These are phyloP conservation scores for Rhynchospora breviuscula DNA, from an alignment of 176 grass and related monocot genomes.

Conservation along the genomic window DNA sequence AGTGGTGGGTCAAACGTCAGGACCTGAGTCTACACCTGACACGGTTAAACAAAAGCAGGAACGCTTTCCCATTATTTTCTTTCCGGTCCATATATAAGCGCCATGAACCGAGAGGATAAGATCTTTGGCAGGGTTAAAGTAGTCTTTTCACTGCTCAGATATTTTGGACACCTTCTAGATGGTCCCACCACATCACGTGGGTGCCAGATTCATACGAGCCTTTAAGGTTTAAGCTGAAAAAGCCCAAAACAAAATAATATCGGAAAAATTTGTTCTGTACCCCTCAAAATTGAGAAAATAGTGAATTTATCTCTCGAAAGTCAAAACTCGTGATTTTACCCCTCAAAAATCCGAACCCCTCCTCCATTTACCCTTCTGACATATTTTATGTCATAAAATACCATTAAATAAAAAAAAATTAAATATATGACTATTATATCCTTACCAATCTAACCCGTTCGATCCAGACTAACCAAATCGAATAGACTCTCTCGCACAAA, in stretches of 20 bases:
- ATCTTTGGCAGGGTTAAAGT: slow-evolving; percentile 3
- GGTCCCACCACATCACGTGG: slow-evolving; percentile 25
- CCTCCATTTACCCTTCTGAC: too few species aligned
- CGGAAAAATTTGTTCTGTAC: too few species aligned
- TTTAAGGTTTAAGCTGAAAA: neutral
- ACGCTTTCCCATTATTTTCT: neutral
- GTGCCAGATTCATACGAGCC: neutral
- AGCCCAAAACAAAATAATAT: neutral
- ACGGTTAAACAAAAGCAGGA: neutral
- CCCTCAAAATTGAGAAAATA: too few species aligned
- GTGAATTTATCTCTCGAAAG: too few species aligned
- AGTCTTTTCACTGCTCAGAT: slow-evolving; percentile 21
- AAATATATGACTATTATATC: too few species aligned
- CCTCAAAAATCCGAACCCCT: too few species aligned
- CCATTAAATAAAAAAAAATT: too few species aligned
- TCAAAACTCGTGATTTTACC: too few species aligned
- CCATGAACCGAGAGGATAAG: slow-evolving; percentile 25
- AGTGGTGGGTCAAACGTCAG: neutral
- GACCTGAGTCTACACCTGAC: neutral
- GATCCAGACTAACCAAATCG: too few species aligned
- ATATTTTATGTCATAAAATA: too few species aligned
- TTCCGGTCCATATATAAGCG: neutral
- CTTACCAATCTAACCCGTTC: too few species aligned
- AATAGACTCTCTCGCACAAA: too few species aligned
- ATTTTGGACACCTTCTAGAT: neutral